Percentiles rank a stretch among this genome's conserved stretches.
Conservation (phyloP, 2,329 filamentous ascomycete genomes). For the Alternaria viburni region DNA sequence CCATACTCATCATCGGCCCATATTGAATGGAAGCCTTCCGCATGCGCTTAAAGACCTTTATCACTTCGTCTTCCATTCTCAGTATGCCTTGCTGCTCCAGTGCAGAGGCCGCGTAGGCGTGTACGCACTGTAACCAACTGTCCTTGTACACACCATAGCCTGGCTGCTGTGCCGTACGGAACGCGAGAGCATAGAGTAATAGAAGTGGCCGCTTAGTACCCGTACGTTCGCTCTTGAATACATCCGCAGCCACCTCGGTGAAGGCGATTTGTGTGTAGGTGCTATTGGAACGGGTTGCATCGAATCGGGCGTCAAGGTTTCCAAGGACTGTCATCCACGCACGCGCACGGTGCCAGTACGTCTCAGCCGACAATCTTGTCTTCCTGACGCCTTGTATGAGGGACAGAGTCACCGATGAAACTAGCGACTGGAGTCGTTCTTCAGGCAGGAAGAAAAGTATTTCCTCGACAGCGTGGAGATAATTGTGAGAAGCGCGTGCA, state of each 20-base stretch:
- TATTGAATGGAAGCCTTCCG: slow-evolving; percentile 17
- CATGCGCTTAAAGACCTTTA: slow-evolving; percentile 19
- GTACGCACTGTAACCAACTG: neutral
- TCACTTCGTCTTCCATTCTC: slow-evolving; percentile 14
- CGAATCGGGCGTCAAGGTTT: slow-evolving; percentile 12
- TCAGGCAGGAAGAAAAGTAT: slow-evolving; percentile 21
- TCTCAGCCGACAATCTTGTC: neutral
- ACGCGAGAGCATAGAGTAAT: slow-evolving; percentile 5
- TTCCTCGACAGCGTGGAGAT: slow-evolving; percentile 6
- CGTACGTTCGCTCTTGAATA: neutral
- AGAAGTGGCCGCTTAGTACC: neutral
- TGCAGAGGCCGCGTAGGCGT: neutral
- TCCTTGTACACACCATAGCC: neutral
- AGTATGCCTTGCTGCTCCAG: neutral
- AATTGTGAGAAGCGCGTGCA: slow-evolving; percentile 1
- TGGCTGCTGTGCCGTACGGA: neutral
- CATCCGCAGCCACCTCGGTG: neutral
- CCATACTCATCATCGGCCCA: slow-evolving; percentile 17
- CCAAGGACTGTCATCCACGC: slow-evolving; percentile 31
- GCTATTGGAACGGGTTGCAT: neutral
- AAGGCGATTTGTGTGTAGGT: neutral
- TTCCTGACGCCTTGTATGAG: slow-evolving; percentile 10
- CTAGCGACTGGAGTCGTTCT: slow-evolving; percentile 5
- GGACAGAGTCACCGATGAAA: slow-evolving; percentile 12
- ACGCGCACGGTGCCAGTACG: slow-evolving; percentile 4